A percentile compares a stretch with the other conserved stretches of the same genome.
phyloP scores from a whole-genome alignment of 495 filamentous ascomycete species.

The Echria macrotheca region DNA sequence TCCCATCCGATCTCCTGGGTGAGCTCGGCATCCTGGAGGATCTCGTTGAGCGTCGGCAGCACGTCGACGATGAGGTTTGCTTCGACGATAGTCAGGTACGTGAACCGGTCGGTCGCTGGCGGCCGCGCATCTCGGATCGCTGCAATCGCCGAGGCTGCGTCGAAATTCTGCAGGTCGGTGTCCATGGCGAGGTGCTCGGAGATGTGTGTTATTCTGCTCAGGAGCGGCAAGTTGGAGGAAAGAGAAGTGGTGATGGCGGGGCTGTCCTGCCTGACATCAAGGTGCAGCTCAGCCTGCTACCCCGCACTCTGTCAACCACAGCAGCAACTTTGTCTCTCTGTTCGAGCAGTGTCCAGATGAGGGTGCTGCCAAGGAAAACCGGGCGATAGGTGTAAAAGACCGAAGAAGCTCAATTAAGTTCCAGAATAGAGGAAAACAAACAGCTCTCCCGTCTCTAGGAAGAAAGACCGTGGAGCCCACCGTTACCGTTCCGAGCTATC shows the following conservation, averaged over 20 bases:
- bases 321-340: background rate
- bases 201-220: too few relatives aligned
- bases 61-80: constrained; percentile 74
- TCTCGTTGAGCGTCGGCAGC: constrained; percentile 67
- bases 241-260: background rate
- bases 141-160: constrained; percentile 29
- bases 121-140: constrained; percentile 48
- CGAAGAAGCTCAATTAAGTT: too few relatives aligned
- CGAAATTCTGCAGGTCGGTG: constrained; percentile 9
- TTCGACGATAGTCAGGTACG: constrained; percentile 83
- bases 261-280: constrained; percentile 14
- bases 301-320: constrained; percentile 7
- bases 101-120: constrained; percentile 73
- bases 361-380: too few relatives aligned
- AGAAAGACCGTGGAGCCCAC: too few relatives aligned
- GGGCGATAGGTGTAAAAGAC: too few relatives aligned
- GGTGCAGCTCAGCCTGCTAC: constrained; percentile 14
- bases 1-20: constrained; percentile 96
- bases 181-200: constrained; percentile 6
- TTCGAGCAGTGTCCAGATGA: too few relatives aligned
- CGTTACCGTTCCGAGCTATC: too few relatives aligned
- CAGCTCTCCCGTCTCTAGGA: too few relatives aligned
- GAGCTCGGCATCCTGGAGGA: constrained; percentile 77
- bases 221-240: background rate
- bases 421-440: too few relatives aligned